Conservation (phyloP, 495 filamentous ascomycete species). For the Astrocystis sublimbata region DNA sequence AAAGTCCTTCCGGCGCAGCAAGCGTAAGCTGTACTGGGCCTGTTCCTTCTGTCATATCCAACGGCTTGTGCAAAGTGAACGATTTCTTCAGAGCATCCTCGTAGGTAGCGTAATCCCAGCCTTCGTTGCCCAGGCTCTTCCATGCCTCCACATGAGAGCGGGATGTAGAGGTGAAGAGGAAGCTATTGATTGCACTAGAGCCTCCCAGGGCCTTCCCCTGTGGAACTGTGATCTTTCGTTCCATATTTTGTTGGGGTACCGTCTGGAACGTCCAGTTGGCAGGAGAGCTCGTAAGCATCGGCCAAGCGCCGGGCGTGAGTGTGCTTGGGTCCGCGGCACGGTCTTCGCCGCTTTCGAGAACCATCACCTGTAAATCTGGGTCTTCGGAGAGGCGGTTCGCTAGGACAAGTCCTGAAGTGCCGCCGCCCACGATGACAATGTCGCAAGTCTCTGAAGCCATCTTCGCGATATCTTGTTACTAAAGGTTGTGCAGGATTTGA, state of each 20-base stretch:
- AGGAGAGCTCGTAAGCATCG: not conserved
- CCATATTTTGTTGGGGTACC: slow-evolving; percentile 27
- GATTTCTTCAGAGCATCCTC: slow-evolving; percentile 50
- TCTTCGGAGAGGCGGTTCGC: slow-evolving; percentile 55
- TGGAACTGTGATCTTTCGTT: slow-evolving; percentile 49
- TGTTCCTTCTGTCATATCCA: too few relatives aligned
- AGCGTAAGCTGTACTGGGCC: too few relatives aligned
- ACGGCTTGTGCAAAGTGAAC: slow-evolving; percentile 31
- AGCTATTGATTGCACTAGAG: slow-evolving; percentile 56
- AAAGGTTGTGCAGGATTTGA: too few relatives aligned
- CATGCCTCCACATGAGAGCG: slow-evolving; percentile 52
- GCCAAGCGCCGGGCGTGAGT: slow-evolving; percentile 9
- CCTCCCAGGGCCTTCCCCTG: slow-evolving; percentile 57
- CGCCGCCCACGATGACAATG: slow-evolving; percentile 79
- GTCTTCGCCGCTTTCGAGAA: slow-evolving; percentile 57
- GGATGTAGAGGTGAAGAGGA: slow-evolving; percentile 14
- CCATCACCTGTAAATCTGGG: slow-evolving; percentile 58
- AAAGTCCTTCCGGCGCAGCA: slow-evolving; percentile 32
- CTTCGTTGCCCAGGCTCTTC: slow-evolving; percentile 52
- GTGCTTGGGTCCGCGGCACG: slow-evolving; percentile 33
- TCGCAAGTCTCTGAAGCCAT: too few relatives aligned
- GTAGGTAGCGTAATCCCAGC: slow-evolving; percentile 53
- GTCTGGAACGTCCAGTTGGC: slow-evolving; percentile 2
- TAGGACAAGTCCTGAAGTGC: slow-evolving; percentile 79
- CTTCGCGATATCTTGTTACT: too few relatives aligned